Percentiles rank a stretch among this genome's conserved stretches.
Evolutionary conservation across 2,329 filamentous ascomycete genomes (phyloP).

Genomic region (Apiospora saccharicola): DNA sequence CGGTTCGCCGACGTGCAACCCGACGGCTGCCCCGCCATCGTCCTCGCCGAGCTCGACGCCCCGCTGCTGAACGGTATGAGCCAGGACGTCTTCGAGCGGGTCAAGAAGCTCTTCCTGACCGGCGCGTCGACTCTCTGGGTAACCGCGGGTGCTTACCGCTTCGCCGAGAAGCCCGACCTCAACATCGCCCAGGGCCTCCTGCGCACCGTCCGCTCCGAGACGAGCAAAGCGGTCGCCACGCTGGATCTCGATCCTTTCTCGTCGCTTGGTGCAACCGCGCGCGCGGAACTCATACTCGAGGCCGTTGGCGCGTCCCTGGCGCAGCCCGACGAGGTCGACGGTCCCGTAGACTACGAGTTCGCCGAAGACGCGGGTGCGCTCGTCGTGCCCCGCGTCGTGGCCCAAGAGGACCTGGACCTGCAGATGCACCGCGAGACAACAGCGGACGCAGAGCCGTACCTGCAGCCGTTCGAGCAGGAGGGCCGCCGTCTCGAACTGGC

Average conservation of each 20-base stretch:
- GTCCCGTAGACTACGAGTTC: conserved; percentile 42
- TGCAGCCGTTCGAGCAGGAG: conserved; percentile 33
- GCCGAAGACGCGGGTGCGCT: conserved; percentile 37
- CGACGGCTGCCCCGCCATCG: conserved; percentile 13
- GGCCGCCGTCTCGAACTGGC: conserved; percentile 29
- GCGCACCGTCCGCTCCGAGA: conserved; percentile 39
- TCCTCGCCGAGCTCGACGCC: conserved; percentile 34
- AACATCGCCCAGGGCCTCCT: conserved; percentile 39
- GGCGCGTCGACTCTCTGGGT: conserved; percentile 27
- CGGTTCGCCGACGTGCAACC: not conserved
- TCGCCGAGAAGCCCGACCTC: conserved; percentile 28
- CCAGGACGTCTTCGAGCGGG: conserved; percentile 30
- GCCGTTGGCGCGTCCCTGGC: conserved; percentile 31
- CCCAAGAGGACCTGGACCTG: conserved; percentile 35
- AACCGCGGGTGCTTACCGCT: conserved; percentile 3
- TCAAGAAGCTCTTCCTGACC: conserved; percentile 31
- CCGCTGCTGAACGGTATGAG: conserved; percentile 31
- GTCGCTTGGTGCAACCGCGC: conserved; percentile 25
- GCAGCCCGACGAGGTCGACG: conserved; percentile 26
- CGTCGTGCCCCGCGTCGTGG: conserved; percentile 36
- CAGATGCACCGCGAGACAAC: conserved; percentile 35
- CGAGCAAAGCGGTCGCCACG: conserved; percentile 27
- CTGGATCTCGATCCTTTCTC: conserved; percentile 36
- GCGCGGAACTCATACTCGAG: conserved; percentile 33
- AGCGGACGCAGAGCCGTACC: conserved; percentile 31